Conservation (phyloP, 2,329 filamentous ascomycete genomes). For the Cladosporium sp. region DNA sequence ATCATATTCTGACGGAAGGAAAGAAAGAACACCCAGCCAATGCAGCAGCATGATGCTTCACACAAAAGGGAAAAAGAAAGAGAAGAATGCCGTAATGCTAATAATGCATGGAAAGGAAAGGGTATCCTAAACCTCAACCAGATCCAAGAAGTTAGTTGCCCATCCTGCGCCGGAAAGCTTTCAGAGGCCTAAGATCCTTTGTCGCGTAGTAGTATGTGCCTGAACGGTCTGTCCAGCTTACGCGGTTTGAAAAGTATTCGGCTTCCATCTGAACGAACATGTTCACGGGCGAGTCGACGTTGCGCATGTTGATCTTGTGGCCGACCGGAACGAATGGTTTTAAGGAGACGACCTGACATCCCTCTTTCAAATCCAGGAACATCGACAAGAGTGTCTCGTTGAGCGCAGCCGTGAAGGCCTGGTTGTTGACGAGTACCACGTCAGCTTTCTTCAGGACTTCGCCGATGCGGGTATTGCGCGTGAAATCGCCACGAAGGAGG, state of each 20-base stretch:
- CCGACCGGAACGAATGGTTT: conserved; percentile 85
- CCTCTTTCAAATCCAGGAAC: conserved; percentile 90
- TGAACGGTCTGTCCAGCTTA: conserved; percentile 86
- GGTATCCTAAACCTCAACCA: background rate
- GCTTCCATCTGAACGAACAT: conserved; percentile 74
- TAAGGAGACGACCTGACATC: conserved; percentile 85
- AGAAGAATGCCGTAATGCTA: conserved; percentile 2
- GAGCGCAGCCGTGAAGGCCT: conserved; percentile 85
- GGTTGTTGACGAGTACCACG: conserved; percentile 97
- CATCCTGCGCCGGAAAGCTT: conserved; percentile 42
- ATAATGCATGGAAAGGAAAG: background rate
- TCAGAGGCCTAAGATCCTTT: conserved; percentile 62
- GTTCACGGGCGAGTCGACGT: conserved; percentile 77
- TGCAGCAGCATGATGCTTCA: background rate
- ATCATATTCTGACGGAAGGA: conserved; percentile 14
- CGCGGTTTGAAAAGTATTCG: conserved; percentile 66
- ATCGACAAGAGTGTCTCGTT: conserved; percentile 84
- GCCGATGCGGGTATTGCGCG: conserved; percentile 68
- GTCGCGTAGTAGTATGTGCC: conserved; percentile 88
- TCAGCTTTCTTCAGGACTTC: conserved; percentile 79
- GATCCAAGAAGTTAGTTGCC: background rate
- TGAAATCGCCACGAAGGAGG: conserved; percentile 81
- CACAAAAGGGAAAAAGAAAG: background rate
- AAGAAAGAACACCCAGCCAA: conserved; percentile 15
- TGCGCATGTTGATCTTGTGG: conserved; percentile 71